A percentile compares a stretch with the other conserved stretches of the same genome.
Conservation (phyloP, 225 moss, liverwort and hornwort genomes). For the Takakia lepidozioides region DNA sequence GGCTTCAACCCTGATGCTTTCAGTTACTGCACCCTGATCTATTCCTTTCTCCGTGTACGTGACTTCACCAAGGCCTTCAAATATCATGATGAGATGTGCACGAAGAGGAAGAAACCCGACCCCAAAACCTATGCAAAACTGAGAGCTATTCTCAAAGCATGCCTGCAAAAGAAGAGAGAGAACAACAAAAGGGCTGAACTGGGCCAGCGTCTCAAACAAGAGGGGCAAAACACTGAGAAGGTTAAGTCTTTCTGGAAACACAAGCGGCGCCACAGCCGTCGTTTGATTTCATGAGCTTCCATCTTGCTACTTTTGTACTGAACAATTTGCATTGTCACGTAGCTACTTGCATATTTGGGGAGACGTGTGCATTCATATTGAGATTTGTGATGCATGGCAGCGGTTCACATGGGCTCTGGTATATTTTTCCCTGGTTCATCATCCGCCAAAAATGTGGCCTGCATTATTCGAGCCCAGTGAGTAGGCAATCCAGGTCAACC, state of each 20-base stretch:
- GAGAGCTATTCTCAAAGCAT: conserved; percentile 53
- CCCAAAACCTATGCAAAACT: conserved; percentile 64
- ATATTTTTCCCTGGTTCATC: no score
- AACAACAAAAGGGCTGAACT: conserved; percentile 50
- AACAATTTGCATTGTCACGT: no score
- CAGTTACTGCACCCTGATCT: conserved; percentile 85
- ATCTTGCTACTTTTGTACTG: no score
- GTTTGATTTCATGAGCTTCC: conserved; percentile 1
- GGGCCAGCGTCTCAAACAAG: conserved; percentile 11
- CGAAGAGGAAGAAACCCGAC: conserved; percentile 46
- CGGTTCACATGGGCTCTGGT: no score
- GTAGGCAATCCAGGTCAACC: no score
- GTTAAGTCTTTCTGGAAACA: conserved; percentile 57
- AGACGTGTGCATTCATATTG: no score
- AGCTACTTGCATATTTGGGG: no score
- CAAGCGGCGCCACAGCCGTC: conserved; percentile 16
- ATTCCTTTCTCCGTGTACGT: conserved; percentile 62
- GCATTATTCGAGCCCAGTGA: no score
- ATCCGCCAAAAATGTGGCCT: no score
- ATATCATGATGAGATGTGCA: conserved; percentile 69
- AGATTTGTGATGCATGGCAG: no score
- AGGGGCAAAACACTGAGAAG: conserved; percentile 29
- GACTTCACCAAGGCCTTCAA: conserved; percentile 69
- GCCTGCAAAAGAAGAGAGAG: conserved; percentile 35
- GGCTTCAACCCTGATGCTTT: conserved; percentile 70